Conservation (phyloP, 345 rosid species). For the Lepidium africanum region DNA sequence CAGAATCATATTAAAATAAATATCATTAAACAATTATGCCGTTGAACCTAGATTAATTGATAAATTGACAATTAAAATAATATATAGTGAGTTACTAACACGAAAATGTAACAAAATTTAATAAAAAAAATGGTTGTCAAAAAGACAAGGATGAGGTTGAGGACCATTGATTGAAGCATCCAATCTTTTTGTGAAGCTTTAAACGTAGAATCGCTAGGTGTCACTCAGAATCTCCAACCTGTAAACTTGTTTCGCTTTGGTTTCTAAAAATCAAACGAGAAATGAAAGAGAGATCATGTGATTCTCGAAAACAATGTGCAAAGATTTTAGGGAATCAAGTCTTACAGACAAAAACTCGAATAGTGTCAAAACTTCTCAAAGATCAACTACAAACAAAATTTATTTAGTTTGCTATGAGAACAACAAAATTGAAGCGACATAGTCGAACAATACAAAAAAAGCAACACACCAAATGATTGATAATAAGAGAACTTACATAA, state of each 20-base stretch:
- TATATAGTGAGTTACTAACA: background rate
- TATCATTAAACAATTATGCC: too few relatives aligned
- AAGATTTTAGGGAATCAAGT: background rate
- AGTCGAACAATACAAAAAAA: background rate
- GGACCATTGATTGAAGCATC: background rate
- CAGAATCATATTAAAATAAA: too few relatives aligned
- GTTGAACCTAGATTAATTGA: too few relatives aligned
- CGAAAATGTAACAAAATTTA: conserved; percentile 4
- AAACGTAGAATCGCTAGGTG: background rate
- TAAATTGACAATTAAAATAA: too few relatives aligned
- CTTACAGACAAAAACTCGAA: background rate
- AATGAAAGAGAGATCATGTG: background rate
- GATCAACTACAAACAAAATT: background rate
- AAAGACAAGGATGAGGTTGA: background rate
- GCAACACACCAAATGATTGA: background rate
- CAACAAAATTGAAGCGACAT: conserved; percentile 3
- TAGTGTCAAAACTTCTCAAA: background rate
- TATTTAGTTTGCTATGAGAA: background rate
- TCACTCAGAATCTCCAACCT: conserved; percentile 40
- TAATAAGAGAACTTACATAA: background rate
- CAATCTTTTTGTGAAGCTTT: background rate
- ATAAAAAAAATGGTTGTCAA: background rate
- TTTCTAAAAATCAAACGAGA: background rate
- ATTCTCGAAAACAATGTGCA: background rate
- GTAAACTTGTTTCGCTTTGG: conserved; percentile 14